phyloP scores from a whole-genome alignment of 345 rosid species.

The Capsella bursapastoris region DNA sequence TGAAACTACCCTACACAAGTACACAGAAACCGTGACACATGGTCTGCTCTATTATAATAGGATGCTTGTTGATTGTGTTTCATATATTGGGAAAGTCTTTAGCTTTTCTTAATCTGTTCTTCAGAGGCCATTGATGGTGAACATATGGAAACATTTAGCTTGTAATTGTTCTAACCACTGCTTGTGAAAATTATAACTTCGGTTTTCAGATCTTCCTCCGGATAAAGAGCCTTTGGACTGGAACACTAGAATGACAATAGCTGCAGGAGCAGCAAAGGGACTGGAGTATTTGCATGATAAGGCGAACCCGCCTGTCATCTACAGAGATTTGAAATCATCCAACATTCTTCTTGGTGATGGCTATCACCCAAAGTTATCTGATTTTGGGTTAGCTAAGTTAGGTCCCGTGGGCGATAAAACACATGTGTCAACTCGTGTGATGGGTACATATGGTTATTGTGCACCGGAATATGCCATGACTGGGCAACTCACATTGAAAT shows the following conservation, averaged over 20 bases:
- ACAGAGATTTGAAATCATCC: constrained; percentile 92
- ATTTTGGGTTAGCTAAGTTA: constrained; percentile 93
- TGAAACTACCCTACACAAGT: constrained; percentile 1
- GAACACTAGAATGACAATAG: constrained; percentile 97
- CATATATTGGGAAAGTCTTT: constrained; percentile 8
- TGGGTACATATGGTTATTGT: constrained; percentile 99
- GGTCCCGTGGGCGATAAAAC: constrained; percentile 99
- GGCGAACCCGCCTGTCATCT: constrained; percentile 97
- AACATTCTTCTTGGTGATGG: constrained; percentile 95
- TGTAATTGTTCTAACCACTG: constrained; percentile 8
- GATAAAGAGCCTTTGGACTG: constrained; percentile 90
- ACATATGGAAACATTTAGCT: background rate
- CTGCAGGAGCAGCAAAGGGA: constrained; percentile 99
- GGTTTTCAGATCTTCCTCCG: constrained; percentile 71
- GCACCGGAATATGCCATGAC: constrained; percentile 99
- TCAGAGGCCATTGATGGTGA: constrained; percentile 7
- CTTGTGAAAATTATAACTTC: background rate
- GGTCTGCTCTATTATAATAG: background rate
- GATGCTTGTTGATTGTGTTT: background rate
- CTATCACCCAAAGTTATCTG: constrained; percentile 91
- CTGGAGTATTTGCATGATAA: constrained; percentile 94
- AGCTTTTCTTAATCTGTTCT: constrained; percentile 3
- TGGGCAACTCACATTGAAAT: constrained; percentile 92
- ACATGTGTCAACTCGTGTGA: constrained; percentile 97
- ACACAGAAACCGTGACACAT: constrained; percentile 7